Evolutionary conservation across 257 asterid species (phyloP), one percentile per base, ranked within the genome.

Genomic region (Henckelia pumila): DNA sequence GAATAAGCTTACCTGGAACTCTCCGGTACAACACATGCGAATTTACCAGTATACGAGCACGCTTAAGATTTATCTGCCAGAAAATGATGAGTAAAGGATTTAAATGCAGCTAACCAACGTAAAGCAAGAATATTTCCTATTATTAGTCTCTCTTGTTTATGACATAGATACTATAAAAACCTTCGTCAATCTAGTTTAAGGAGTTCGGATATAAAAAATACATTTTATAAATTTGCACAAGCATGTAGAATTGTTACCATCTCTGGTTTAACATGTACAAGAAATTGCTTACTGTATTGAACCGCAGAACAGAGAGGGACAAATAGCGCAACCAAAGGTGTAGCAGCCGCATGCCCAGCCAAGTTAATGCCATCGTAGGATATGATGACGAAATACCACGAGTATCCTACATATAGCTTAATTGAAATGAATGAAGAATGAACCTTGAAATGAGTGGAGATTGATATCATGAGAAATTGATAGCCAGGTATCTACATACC

Each of bases 241-340:
- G 7, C 32, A 7, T 56, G 20, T 68, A 24, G 32, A 25, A 21
- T 57, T 32, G 19, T 22, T 17, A 57, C n/a, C 8, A 28, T 20
- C 62, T 17, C 50, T 17, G 50, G 20, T 66, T 64, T 16, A 44
- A 25, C 14, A 66, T 68, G 73, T 21, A 73, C n/a, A 44, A 73
- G 37, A 65, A 56, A 22, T 56, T 23, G 60, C 86, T 82, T 70
- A 93, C 99, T 32, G 99, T 88, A 71, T 85, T 74, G 73, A 93
- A 93, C 62, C 79, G 89, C 78, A 93, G 82, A 77, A 83, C 95
- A 25, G 96, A 86, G 75, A 93, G 95, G 56, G 99, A 90, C 69
- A 71, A 75, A 81, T 88, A 93, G 71, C 99, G 97, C 59, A 90
- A 78, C 95, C 96, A 90, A 74, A 93, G 96, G 79, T 93, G 99